Evolutionary conservation across 2,329 filamentous ascomycete genomes (phyloP).

Genomic region (Colletotrichum phormii): DNA sequence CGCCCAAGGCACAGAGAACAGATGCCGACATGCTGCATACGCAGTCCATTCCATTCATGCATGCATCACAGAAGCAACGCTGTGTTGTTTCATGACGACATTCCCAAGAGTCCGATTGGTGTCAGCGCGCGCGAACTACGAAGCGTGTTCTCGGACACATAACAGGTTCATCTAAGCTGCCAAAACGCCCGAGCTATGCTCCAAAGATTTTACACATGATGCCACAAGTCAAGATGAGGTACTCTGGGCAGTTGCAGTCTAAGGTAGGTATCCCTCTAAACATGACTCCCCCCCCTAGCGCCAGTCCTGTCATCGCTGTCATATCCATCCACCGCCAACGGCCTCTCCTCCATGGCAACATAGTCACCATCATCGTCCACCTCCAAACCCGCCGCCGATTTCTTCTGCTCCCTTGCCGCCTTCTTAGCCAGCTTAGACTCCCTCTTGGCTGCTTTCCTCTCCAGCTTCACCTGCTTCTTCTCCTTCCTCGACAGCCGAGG

Average conservation of each 20-base stretch:
- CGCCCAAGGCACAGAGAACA: not conserved
- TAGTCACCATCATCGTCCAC: not conserved
- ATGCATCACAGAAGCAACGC: not conserved
- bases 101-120: not conserved
- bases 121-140: not conserved
- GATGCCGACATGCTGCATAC: not conserved
- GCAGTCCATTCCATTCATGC: not conserved
- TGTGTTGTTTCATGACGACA: not conserved
- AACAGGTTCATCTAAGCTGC: not conserved
- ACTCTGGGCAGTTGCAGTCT: not conserved
- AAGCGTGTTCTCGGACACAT: constrained; percentile 3
- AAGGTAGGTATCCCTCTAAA: not conserved
- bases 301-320: constrained; percentile 17
- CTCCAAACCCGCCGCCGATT: not conserved
- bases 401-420: constrained; percentile 2
- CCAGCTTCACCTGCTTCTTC: constrained; percentile 55
- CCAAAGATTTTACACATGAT: not conserved
- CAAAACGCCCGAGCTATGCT: constrained; percentile 19
- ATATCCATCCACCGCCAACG: not conserved
- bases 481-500: constrained; percentile 53
- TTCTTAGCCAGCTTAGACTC: not conserved
- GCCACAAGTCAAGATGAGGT: no score
- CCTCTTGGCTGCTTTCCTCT: constrained; percentile 44
- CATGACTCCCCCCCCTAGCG: not conserved
- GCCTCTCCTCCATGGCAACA: not conserved